phyloP scores from a whole-genome alignment of 306 rosid genomes.

The Cyamopsis tetragonoloba region DNA sequence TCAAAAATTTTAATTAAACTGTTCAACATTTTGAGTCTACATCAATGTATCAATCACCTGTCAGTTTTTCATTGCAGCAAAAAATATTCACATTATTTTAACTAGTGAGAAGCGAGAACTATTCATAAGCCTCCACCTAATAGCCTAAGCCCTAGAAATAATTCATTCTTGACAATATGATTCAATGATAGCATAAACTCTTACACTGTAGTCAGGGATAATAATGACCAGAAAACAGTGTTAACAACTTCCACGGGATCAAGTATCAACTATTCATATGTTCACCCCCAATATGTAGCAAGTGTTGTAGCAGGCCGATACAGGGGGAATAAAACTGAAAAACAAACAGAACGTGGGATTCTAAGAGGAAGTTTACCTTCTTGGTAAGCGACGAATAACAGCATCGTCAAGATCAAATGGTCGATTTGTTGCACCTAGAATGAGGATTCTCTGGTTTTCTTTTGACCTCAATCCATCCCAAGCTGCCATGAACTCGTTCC shows the following conservation, averaged over 20 bases:
- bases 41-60: not conserved
- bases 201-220: not conserved
- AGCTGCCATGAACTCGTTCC: slow-evolving; percentile 99
- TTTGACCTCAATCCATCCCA: slow-evolving; percentile 99
- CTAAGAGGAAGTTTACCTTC: slow-evolving; percentile 53
- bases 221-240: not conserved
- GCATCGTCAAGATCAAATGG: slow-evolving; percentile 99
- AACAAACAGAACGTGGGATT: not conserved
- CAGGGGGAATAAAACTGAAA: not conserved
- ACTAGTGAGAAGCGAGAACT: not conserved
- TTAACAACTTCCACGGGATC: not conserved
- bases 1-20: not conserved
- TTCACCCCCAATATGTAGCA: not conserved
- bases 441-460: slow-evolving; percentile 87
- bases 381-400: slow-evolving; percentile 95
- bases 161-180: not conserved
- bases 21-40: not conserved
- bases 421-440: slow-evolving; percentile 96
- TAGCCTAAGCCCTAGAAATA: not conserved
- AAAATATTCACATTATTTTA: not conserved
- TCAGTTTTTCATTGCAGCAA: not conserved
- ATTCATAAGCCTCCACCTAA: not conserved
- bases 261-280: not conserved
- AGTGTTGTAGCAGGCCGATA: not conserved
- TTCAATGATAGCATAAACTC: not conserved